Conservation (phyloP, 148 eudicot species). For the Selenicereus undatus region DNA sequence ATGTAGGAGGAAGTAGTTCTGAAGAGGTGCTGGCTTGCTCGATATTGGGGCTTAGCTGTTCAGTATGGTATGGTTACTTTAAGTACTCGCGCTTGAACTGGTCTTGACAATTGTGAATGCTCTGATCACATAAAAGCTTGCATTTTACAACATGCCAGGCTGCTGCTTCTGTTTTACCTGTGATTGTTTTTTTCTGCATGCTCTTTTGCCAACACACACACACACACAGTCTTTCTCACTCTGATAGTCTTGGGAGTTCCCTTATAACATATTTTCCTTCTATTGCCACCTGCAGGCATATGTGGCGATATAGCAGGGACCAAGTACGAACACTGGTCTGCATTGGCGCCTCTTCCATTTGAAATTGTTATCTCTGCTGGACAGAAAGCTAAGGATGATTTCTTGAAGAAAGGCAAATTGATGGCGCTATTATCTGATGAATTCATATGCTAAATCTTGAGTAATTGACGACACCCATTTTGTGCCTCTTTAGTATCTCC, state of each 20-base stretch:
- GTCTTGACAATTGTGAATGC: not conserved
- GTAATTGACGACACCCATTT: not conserved
- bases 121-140: not conserved
- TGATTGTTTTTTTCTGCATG: not conserved
- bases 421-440: slow-evolving; percentile 19
- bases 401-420: slow-evolving; percentile 50
- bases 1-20: slow-evolving; percentile 94
- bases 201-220: not conserved
- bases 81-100: slow-evolving; percentile 3
- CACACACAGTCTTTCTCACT: not conserved
- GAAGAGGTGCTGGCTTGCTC: slow-evolving; percentile 99
- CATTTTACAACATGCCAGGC: not conserved
- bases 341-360: slow-evolving; percentile 93
- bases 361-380: slow-evolving; percentile 97
- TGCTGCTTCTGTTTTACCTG: not conserved
- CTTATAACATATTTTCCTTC: not conserved
- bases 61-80: slow-evolving; percentile 54
- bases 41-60: slow-evolving; percentile 94
- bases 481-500: slow-evolving; percentile 4
- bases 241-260: not conserved
- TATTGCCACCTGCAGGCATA: slow-evolving; percentile 47
- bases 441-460: slow-evolving; percentile 2
- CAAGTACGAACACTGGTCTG: slow-evolving; percentile 92
- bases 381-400: slow-evolving; percentile 90
- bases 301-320: slow-evolving; percentile 87